Evolutionary conservation across 2,329 filamentous ascomycete genomes (phyloP).

Genomic region (Endothia cerciana): DNA sequence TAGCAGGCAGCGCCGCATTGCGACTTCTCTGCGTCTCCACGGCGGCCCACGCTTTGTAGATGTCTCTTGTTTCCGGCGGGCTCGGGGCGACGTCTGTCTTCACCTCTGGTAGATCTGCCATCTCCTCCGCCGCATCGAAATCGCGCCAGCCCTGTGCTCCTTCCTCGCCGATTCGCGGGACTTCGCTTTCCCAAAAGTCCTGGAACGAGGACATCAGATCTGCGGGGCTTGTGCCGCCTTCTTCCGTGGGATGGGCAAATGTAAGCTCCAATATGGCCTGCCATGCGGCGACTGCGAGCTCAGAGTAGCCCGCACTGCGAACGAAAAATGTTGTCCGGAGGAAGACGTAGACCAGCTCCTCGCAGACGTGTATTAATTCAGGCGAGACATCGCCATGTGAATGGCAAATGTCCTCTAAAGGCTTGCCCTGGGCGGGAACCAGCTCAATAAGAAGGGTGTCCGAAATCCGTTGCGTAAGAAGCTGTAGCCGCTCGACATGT

Average conservation of each 20-base stretch:
- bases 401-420: constrained; percentile 7
- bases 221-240: constrained; percentile 5
- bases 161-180: constrained; percentile 75
- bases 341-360: constrained; percentile 69
- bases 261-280: constrained; percentile 78
- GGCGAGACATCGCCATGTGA: constrained; percentile 15
- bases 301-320: constrained; percentile 75
- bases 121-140: constrained; percentile 45
- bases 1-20: constrained; percentile 65
- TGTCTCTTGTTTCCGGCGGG: constrained; percentile 43
- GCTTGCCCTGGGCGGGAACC: not conserved
- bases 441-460: not conserved
- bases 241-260: constrained; percentile 58
- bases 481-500: constrained; percentile 62
- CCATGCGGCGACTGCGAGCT: constrained; percentile 79
- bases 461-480: constrained; percentile 31
- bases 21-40: constrained; percentile 56
- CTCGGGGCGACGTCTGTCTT: constrained; percentile 32
- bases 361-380: constrained; percentile 33
- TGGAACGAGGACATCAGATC: constrained; percentile 54
- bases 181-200: constrained; percentile 87
- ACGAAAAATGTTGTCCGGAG: constrained; percentile 75
- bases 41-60: constrained; percentile 55
- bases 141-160: constrained; percentile 71
- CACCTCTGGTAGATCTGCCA: constrained; percentile 48